Conservation (phyloP, 2,329 filamentous ascomycete species). For the Pseudonectria buxi region DNA sequence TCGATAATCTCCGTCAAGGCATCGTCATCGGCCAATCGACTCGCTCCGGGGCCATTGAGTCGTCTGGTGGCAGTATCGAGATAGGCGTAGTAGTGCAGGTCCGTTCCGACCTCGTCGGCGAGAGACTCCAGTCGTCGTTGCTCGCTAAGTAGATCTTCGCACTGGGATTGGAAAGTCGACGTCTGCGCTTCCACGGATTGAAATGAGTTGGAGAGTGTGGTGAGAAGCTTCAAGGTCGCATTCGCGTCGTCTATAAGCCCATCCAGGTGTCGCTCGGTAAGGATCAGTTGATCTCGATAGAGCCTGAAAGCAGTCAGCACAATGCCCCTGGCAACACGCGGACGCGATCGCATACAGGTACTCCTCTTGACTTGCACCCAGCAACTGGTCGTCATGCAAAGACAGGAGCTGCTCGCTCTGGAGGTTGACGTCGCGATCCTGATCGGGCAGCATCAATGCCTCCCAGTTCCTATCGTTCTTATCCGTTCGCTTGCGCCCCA, state of each 20-base stretch:
- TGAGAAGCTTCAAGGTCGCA: slow-evolving; percentile 66
- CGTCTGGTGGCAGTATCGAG: slow-evolving; percentile 84
- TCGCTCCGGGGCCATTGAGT: slow-evolving; percentile 85
- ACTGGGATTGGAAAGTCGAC: slow-evolving; percentile 86
- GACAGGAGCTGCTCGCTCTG: slow-evolving; percentile 14
- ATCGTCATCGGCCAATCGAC: slow-evolving; percentile 74
- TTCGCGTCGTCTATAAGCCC: slow-evolving; percentile 71
- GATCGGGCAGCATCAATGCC: slow-evolving; percentile 37
- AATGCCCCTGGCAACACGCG: neutral
- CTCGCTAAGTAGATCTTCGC: slow-evolving; percentile 77
- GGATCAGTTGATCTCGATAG: slow-evolving; percentile 73
- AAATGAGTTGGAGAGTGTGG: slow-evolving; percentile 78
- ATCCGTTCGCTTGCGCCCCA: slow-evolving; percentile 33
- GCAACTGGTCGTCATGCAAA: slow-evolving; percentile 56
- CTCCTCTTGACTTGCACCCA: slow-evolving; percentile 77
- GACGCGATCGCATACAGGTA: slow-evolving; percentile 59
- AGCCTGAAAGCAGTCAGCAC: slow-evolving; percentile 42
- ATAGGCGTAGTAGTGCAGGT: slow-evolving; percentile 91
- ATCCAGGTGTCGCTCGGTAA: slow-evolving; percentile 77
- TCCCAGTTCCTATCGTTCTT: slow-evolving; percentile 40
- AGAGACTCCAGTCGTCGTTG: slow-evolving; percentile 73
- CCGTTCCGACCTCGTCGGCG: slow-evolving; percentile 77
- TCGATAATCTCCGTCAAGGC: slow-evolving; percentile 83
- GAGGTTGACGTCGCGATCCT: slow-evolving; percentile 13
- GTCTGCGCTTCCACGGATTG: slow-evolving; percentile 83